These are phyloP conservation scores for Chalaropsis ovoidea DNA, from an alignment of 2,329 filamentous ascomycete species.

Conservation along the genomic window DNA sequence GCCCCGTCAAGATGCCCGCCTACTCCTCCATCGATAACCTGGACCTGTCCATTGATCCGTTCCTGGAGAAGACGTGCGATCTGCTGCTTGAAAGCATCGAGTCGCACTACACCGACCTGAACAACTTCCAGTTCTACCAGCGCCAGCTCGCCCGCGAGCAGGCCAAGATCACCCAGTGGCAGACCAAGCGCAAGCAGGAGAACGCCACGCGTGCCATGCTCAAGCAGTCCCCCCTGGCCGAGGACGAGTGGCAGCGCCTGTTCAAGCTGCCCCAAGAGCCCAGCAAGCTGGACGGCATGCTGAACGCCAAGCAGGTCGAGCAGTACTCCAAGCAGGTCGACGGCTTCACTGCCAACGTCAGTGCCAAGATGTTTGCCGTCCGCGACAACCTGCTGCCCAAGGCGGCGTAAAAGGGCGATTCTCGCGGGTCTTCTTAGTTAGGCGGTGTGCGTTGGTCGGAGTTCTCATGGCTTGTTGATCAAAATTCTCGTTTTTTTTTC, in stretches of 20 bases:
- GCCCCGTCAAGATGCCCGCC: slow-evolving; percentile 54
- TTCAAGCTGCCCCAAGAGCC: slow-evolving; percentile 98
- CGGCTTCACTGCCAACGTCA: slow-evolving; percentile 84
- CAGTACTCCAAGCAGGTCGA: slow-evolving; percentile 97
- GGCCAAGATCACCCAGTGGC: slow-evolving; percentile 92
- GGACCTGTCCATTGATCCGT: slow-evolving; percentile 89
- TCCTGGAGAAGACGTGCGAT: slow-evolving; percentile 96
- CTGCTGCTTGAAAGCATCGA: slow-evolving; percentile 94
- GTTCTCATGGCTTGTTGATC: slow-evolving; percentile 24
- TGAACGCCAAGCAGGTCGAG: slow-evolving; percentile 92
- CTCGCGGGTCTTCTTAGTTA: slow-evolving; percentile 22
- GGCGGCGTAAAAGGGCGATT: slow-evolving; percentile 26
- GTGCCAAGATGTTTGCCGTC: slow-evolving; percentile 96
- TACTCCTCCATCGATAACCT: slow-evolving; percentile 83
- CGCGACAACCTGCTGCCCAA: slow-evolving; percentile 58
- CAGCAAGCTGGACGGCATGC: slow-evolving; percentile 80
- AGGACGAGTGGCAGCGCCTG: slow-evolving; percentile 95
- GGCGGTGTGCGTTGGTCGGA: slow-evolving; percentile 19
- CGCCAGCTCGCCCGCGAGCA: slow-evolving; percentile 88
- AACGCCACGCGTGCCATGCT: slow-evolving; percentile 74
- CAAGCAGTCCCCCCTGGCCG: slow-evolving; percentile 80
- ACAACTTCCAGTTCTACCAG: slow-evolving; percentile 97
- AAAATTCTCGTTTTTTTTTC: slow-evolving; percentile 28
- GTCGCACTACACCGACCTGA: slow-evolving; percentile 94
- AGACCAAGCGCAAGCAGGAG: slow-evolving; percentile 91